These are phyloP conservation scores for Wallacemonas sp. DNA, from an alignment of 208 protist genomes.

Conservation along the genomic window DNA sequence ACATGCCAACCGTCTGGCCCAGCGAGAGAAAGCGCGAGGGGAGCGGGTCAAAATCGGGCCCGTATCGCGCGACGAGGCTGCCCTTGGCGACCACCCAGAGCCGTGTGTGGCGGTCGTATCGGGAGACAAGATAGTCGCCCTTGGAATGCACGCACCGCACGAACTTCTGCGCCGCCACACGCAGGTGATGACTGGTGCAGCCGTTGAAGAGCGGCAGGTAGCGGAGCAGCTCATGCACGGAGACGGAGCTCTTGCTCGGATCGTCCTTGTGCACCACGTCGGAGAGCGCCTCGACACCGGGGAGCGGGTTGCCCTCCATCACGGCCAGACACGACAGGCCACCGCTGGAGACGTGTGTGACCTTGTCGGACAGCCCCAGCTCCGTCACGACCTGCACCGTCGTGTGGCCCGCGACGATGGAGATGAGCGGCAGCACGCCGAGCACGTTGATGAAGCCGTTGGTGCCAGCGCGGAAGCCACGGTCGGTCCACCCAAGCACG, in stretches of 20 bases:
- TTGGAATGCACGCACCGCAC: slow-evolving; percentile 53
- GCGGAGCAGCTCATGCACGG: slow-evolving; percentile 62
- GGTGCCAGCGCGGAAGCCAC: slow-evolving; percentile 89
- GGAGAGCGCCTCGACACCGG: slow-evolving; percentile 86
- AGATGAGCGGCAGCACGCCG: slow-evolving; percentile 43
- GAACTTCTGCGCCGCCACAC: slow-evolving; percentile 59
- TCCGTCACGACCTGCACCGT: slow-evolving; percentile 41
- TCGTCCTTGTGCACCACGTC: slow-evolving; percentile 43
- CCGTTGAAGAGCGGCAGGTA: slow-evolving; percentile 73
- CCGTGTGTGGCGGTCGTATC: slow-evolving; percentile 54
- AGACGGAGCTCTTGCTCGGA: slow-evolving; percentile 36
- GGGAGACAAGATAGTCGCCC: slow-evolving; percentile 74
- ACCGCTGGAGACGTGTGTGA: slow-evolving; percentile 97
- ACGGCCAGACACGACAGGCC: slow-evolving; percentile 97
- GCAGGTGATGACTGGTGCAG: slow-evolving; percentile 74
- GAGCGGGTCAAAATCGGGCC: slow-evolving; percentile 50
- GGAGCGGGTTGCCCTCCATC: slow-evolving; percentile 94
- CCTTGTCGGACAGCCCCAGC: slow-evolving; percentile 37
- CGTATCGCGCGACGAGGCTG: slow-evolving; percentile 50
- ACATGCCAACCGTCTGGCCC: slow-evolving; percentile 78
- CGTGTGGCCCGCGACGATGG: slow-evolving; percentile 63
- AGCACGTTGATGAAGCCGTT: slow-evolving; percentile 57
- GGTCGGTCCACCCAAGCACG: slow-evolving; percentile 89
- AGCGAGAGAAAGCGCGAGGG: slow-evolving; percentile 57
- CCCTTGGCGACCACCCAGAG: slow-evolving; percentile 75